A percentile compares a stretch with the other conserved stretches of the same genome.
Conservation (phyloP, 768 basidiomycete genomes). For the Nidula microcarpa region DNA sequence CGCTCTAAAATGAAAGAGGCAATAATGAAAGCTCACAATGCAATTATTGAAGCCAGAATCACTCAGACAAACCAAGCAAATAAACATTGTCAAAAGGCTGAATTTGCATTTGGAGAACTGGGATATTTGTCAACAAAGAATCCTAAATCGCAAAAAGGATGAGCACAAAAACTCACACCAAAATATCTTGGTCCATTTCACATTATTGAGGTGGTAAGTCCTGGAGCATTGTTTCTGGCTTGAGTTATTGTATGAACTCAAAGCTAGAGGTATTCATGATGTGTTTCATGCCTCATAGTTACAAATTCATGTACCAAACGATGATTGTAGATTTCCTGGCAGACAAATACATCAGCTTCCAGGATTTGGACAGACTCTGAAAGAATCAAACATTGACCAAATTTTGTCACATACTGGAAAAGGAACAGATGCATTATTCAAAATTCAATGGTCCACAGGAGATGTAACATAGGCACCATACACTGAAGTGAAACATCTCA, state of each 20-base stretch:
- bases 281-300: constrained; percentile 30
- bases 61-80: constrained; percentile 7
- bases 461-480: constrained; percentile 20
- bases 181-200: not conserved
- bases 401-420: constrained; percentile 6
- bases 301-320: constrained; percentile 17
- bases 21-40: constrained; percentile 23
- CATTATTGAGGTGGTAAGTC: not conserved
- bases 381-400: constrained; percentile 8
- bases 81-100: not conserved
- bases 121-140: constrained; percentile 19
- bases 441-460: constrained; percentile 7
- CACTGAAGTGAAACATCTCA: constrained; percentile 9
- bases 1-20: constrained; percentile 11
- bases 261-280: constrained; percentile 15
- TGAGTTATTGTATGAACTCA: constrained; percentile 4
- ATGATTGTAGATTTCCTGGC: constrained; percentile 23
- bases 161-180: constrained; percentile 28
- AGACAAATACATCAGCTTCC: constrained; percentile 11
- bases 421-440: constrained; percentile 3
- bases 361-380: constrained; percentile 4
- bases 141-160: constrained; percentile 14
- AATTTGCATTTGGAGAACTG: constrained; percentile 12
- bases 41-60: constrained; percentile 12
- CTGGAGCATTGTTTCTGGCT: not conserved